Conservation (phyloP, 352 stramenopile species). For the Phytophthora uliginosa region DNA sequence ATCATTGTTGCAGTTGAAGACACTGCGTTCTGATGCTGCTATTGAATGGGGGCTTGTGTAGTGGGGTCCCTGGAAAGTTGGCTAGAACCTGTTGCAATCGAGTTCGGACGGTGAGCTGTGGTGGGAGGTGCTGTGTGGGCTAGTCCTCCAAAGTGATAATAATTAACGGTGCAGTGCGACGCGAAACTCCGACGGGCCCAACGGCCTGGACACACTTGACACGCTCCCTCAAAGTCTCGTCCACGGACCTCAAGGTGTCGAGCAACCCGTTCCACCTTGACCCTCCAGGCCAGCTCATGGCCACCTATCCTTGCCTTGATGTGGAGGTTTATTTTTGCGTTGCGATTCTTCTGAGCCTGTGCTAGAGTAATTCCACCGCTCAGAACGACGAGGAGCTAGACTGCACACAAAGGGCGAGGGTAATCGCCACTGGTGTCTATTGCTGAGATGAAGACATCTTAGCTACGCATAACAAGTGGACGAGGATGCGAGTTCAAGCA, state of each 20-base stretch:
- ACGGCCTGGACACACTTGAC: constrained; percentile 14
- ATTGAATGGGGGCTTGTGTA: constrained; percentile 1
- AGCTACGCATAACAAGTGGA: not conserved
- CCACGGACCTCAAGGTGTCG: constrained; percentile 3
- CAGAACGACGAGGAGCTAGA: constrained; percentile 18
- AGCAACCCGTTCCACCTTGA: constrained; percentile 21
- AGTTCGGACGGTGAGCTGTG: not conserved
- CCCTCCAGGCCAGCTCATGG: constrained; percentile 2
- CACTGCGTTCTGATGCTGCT: not conserved
- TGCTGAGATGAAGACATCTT: not conserved
- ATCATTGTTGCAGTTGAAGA: constrained; percentile 25
- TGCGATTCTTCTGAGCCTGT: constrained; percentile 23
- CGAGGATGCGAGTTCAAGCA: constrained; percentile 1
- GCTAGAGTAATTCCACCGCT: constrained; percentile 19
- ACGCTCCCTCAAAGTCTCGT: constrained; percentile 23
- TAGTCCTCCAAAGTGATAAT: constrained; percentile 37
- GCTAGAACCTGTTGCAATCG: not conserved
- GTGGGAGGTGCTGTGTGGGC: constrained; percentile 13
- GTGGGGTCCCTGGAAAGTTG: constrained; percentile 9
- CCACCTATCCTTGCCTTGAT: constrained; percentile 1
- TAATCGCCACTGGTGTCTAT: not conserved
- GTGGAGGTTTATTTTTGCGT: constrained; percentile 31
- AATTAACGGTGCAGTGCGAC: constrained; percentile 12
- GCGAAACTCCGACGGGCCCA: not conserved
- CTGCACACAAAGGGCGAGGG: constrained; percentile 7